Percentiles rank a stretch among this genome's conserved stretches.
Evolutionary conservation across 495 filamentous ascomycete species (phyloP).

Genomic region (Trichocladium antarcticum): DNA sequence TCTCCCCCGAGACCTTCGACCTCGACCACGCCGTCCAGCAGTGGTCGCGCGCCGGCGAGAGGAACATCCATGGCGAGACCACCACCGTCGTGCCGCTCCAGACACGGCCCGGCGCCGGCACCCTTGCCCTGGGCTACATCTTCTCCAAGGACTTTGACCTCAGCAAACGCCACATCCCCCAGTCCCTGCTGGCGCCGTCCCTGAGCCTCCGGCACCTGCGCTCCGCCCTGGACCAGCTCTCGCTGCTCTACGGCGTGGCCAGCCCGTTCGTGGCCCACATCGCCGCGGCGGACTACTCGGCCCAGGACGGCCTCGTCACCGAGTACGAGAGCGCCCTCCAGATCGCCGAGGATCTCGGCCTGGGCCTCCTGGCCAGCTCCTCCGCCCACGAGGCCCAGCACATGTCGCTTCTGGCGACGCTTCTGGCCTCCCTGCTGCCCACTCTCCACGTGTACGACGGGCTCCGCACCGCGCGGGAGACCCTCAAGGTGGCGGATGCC

Average conservation of each 20-base stretch:
- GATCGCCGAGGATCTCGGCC: constrained; percentile 81
- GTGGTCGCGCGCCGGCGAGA: constrained; percentile 55
- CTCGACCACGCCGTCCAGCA: constrained; percentile 68
- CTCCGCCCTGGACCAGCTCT: constrained; percentile 76
- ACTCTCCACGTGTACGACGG: constrained; percentile 91
- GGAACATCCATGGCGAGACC: constrained; percentile 70
- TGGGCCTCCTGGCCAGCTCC: constrained; percentile 73
- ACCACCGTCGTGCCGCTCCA: constrained; percentile 72
- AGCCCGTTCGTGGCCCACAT: constrained; percentile 89
- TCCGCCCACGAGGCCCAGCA: constrained; percentile 89
- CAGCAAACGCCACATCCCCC: constrained; percentile 80
- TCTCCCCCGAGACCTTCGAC: constrained; percentile 86
- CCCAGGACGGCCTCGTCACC: constrained; percentile 57
- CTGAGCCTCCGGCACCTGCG: constrained; percentile 71
- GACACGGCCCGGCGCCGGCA: constrained; percentile 78
- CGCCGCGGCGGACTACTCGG: constrained; percentile 82
- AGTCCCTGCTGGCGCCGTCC: constrained; percentile 77
- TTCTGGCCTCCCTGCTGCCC: constrained; percentile 68
- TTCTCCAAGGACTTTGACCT: constrained; percentile 93
- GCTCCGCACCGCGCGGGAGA: constrained; percentile 73
- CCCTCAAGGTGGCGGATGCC: constrained; percentile 72
- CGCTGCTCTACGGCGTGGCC: constrained; percentile 74
- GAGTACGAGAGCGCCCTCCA: constrained; percentile 77
- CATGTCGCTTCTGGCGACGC: constrained; percentile 81
- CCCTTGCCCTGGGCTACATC: constrained; percentile 89